Evolutionary conservation across 345 rosid species (phyloP).

Genomic region (Abelmoschus esculentus): DNA sequence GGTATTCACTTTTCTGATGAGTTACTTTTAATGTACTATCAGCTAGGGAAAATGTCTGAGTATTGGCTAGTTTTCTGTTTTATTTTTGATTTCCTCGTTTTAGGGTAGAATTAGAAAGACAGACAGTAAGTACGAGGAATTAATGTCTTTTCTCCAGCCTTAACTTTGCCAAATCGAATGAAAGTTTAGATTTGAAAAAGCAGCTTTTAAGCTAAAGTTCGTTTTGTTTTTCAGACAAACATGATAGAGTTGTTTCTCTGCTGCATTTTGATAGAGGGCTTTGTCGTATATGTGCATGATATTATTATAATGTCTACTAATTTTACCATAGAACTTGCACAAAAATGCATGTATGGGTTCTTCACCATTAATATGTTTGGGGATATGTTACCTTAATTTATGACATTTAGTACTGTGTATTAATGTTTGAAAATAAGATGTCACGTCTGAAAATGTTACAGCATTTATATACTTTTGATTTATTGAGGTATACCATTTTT

Average conservation of each 20-base stretch:
- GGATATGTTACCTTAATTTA: not conserved
- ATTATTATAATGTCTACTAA: conserved; percentile 15
- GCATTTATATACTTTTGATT: not conserved
- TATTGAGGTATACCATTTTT: no score
- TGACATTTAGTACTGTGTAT: not conserved
- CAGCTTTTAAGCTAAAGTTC: not conserved
- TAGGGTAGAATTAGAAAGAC: not conserved
- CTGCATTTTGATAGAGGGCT: not conserved
- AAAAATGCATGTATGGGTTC: conserved; percentile 1
- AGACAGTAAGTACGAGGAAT: not conserved
- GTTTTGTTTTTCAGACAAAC: not conserved
- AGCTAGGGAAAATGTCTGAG: not conserved
- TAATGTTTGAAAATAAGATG: not conserved
- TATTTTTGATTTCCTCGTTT: conserved; percentile 4
- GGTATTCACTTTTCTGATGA: conserved; percentile 35
- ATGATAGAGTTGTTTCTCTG: not conserved
- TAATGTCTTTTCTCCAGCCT: not conserved
- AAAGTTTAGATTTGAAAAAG: not conserved
- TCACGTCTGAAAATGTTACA: not conserved
- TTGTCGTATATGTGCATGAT: conserved; percentile 6
- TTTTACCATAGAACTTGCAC: not conserved
- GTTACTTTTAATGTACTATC: not conserved
- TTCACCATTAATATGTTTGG: no score
- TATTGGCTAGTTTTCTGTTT: not conserved
- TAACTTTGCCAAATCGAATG: conserved; percentile 7